Evolutionary conservation across 805 yeast species (phyloP), one percentile per base, ranked within the genome.

Genomic region (Kodamaea lidongshanica): DNA sequence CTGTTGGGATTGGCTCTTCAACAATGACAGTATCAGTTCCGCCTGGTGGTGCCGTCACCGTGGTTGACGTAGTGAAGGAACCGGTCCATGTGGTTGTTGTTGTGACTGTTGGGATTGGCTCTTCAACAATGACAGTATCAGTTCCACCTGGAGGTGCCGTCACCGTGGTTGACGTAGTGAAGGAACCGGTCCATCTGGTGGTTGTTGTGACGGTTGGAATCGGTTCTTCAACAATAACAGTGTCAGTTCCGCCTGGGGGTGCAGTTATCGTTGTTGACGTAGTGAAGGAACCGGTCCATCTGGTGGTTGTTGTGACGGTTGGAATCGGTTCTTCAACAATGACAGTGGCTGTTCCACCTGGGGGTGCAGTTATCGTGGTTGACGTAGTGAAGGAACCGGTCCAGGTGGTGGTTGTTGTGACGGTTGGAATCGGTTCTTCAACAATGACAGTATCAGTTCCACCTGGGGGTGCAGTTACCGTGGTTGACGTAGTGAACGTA

Each of bases 91-190:
- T 27, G 5, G 23, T 12, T 8, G 28, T 32, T 8, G 23, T 17
- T 3, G 34, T 25, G 8, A 28, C 28, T 5, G 35, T 29, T 9
- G 42, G 30, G 4, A 28, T 18, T 7, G 48, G 48, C 17, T 40
- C 32, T 12, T 38, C 38, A n/a, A 44, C 33, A 3, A 36, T 19
- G 4, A 42, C 41, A 5, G 48, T 36, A 13, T 23, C 39, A 13
- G 26, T 39, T 14, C 31, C 35, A n/a, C 42, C 44, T 11, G 28
- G 28, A 9, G 22, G 17, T 4, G 28, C 30, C 4, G 24, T 19
- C 1, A 17, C n/a, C 11, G 39, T 35, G n/a, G 19, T 20, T 3
- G 35, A 33, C 4, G 27, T 7, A 12, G 32, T 27, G 12, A 6
- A 37, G 37, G 7, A 26, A 5, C 14, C 33, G 16, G 12, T 34